Evolutionary conservation across 164 flowering plant species (phyloP), one percentile per base, ranked within the genome.

Genomic region (Stephania yunnanensis): DNA sequence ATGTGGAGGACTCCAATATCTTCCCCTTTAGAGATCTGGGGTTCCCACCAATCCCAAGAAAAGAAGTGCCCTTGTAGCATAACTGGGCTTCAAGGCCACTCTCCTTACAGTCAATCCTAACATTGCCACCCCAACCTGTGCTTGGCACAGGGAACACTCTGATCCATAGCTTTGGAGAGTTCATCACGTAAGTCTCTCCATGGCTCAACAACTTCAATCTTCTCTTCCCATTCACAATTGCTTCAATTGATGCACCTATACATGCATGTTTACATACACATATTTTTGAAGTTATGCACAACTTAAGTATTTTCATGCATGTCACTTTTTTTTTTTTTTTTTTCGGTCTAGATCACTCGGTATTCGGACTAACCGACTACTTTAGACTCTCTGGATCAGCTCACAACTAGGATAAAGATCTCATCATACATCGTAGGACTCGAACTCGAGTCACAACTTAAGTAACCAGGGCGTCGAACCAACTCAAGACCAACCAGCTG

Each of bases 101-200:
- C 79, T 93, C 91, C 69, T 78, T 76, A 78, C 99, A 95, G 1
- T 48, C 68, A 61, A 95, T 82, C 71, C 70, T 84, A 5, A 89
- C 89, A 36, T 81, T 81, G 7, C 99, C 97, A 19, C 80, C 76
- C 97, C 97, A 93, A 19, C 91, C 88, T 42, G 79, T 83, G 3
- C 88, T 77, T 12, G 92, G 89, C 12, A 84, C 31, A 2, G 99
- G 99, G 25, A 95, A 77, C n/a, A 95, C 82, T 77, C 85, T 88
- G 45, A 95, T 86, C 45, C 81, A 81, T 1, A 89, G 87, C 6
- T 87, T 89, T 1, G 97, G 97, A 20, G 87, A 70, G 73, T 85
- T 88, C 92, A 90, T 89, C 68, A 73, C 85, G 81, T 95, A 95
- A 42, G 79, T 89, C 79, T 95, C 99, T 13, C 84, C 82, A 52